Evolutionary conservation across 805 yeast species (phyloP), one percentile per base, ranked within the genome.

Genomic region (Torulaspora maleeae): DNA sequence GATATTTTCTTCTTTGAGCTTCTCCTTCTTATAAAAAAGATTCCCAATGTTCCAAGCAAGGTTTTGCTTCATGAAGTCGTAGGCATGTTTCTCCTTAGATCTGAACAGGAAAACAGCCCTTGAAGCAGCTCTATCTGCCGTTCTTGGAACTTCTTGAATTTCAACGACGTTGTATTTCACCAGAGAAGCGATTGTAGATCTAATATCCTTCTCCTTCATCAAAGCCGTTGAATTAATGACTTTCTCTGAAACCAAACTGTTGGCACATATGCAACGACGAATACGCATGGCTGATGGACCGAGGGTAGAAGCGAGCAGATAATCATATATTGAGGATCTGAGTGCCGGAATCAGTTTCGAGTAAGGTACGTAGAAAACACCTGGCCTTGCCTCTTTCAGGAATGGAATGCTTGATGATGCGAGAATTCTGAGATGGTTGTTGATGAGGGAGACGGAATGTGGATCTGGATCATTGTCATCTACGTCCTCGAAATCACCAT

Each of bases 81-180:
- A 74, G 3, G 80, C 75, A 47, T 75, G 75, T 13, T 58, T 63
- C n/a, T 78, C 75, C 28, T 79, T 80, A 54, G 80, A 83, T 58
- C 88, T 76, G 73, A 88, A 93, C 27, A 90, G 74, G 61, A 79
- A 93, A 24, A 86, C 83, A 1, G 97, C 83, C 54, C 95, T 80
- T 33, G 86, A 80, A 0, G 97, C 95, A 2, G 95, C 90, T 54
- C 98, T 76, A 63, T 93, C 98, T 19, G 80, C 82, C 7, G 95
- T 83, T 57, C 91, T 78, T 10, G 98, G 97, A 24, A 93, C 84
- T 68, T 93, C 99, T 66, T 91, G 98, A 29, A 90, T 75, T 60
- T 91, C 96, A 15, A 90, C 70, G 15, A 86, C 76, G 50, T 90
- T 88, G 52, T 79, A 74, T 43, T 76, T 77, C 22, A 86, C 76